These are phyloP conservation scores for Candida vaughaniae DNA, from an alignment of 805 yeast species.

Conservation along the genomic window DNA sequence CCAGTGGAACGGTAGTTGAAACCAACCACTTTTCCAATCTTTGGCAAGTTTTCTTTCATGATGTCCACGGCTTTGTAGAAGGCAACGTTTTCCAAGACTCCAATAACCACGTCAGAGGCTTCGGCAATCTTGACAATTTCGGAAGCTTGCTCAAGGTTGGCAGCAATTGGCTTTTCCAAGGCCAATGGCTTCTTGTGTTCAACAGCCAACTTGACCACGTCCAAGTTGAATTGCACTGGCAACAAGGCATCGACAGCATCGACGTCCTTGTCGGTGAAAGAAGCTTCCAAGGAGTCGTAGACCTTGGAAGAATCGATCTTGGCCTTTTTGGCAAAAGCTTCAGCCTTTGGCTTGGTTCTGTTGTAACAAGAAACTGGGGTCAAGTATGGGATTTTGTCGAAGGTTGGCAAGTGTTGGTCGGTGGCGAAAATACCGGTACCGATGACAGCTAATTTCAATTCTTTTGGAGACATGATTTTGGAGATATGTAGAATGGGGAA, in stretches of 20 bases:
- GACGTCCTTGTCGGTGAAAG: conserved; percentile 62
- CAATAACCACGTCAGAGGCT: conserved; percentile 63
- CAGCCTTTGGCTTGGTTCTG: conserved; percentile 83
- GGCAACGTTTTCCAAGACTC: conserved; percentile 85
- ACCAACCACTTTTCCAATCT: conserved; percentile 71
- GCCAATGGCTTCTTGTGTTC: conserved; percentile 74
- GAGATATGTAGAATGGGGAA: background rate
- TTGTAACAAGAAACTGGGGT: conserved; percentile 72
- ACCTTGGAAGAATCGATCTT: conserved; percentile 50
- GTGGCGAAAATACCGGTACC: conserved; percentile 91
- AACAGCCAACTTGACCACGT: conserved; percentile 67
- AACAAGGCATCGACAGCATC: conserved; percentile 82
- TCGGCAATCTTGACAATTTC: conserved; percentile 71
- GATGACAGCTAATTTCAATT: conserved; percentile 60
- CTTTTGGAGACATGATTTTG: conserved; percentile 11
- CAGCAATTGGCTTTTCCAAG: conserved; percentile 92
- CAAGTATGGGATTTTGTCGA: conserved; percentile 51
- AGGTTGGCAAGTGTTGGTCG: conserved; percentile 76
- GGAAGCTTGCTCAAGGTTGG: conserved; percentile 74
- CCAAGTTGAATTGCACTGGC: conserved; percentile 82
- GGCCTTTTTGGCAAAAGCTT: conserved; percentile 67
- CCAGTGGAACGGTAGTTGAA: conserved; percentile 77
- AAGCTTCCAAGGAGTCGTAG: conserved; percentile 60
- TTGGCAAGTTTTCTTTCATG: conserved; percentile 53
- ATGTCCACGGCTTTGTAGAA: conserved; percentile 59